Base-by-base conservation (phyloP, 2,329 filamentous ascomycete species). In the Myriosclerotinia duriaeana region DNA sequence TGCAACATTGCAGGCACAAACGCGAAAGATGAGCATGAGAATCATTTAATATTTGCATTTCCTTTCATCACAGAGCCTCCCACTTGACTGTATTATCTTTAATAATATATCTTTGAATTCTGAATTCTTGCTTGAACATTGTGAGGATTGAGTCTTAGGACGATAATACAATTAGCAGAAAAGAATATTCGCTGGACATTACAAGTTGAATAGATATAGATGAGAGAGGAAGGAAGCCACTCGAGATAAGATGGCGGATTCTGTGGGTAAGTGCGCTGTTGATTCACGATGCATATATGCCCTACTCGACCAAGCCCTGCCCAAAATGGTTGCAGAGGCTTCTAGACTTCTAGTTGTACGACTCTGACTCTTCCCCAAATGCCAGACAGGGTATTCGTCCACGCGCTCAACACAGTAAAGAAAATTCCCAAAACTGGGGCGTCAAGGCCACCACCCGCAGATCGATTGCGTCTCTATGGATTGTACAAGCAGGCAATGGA, bases 401-500 rank as follows among this genome's bases (percentile, higher is more conserved):
- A 99, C 86, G 95, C 95, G 71, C 90, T 99, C 79, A 97, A 97
- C 81, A 98, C 95, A 34, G 94, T 99, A 75, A 97, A 97, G 80
- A 96, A 96, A 80, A 96, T 99, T 73, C 91, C 91, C 73, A 94
- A 95, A 76, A 97, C 93, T 22, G 94, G 95, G 70, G 92, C 92
- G 63, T 88, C 92, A 70, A 90, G 95, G 69, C 95, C 95, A 55
- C 95, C 95, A 58, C 87, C 93, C 2, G 82, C 85, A 69, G 93
- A 96, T 76, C 89, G 95, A 67, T 84, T 99, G 73, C 90, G 91
- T 67, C 89, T 99, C 69, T 99, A 99, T 89, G 95, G 95, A 71
- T 85, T 99, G 72, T 99, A 99, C 82, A 99, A 99, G 78, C 95
- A 99, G 79, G 93, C 93, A 69, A 98, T 98, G 95, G 93, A 99